phyloP scores from a whole-genome alignment of 2,329 filamentous ascomycete genomes.

The Arthrobotrys conoides region DNA sequence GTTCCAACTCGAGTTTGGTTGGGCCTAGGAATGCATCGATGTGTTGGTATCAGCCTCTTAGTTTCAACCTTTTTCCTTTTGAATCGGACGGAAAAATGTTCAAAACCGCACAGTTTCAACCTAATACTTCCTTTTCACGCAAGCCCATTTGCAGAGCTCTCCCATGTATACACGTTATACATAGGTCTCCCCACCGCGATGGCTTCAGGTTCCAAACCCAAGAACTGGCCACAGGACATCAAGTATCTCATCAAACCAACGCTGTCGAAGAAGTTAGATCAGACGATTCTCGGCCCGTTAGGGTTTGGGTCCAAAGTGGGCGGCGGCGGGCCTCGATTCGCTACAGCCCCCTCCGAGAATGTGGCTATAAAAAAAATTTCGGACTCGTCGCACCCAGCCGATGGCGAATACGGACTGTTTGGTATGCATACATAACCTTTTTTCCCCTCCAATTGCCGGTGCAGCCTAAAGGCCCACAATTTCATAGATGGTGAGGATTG shows the following conservation, averaged over 20 bases:
- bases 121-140: constrained; percentile 9
- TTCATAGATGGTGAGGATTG: neutral
- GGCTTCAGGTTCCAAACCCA: constrained; percentile 47
- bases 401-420: constrained; percentile 57
- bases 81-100: neutral
- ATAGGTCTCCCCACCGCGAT: constrained; percentile 1
- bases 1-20: constrained; percentile 12
- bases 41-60: constrained; percentile 38
- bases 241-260: constrained; percentile 53
- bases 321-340: constrained; percentile 41
- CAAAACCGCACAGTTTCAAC: constrained; percentile 30
- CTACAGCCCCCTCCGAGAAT: constrained; percentile 55
- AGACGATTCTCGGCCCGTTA: constrained; percentile 41
- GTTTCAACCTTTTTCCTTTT: constrained; percentile 15
- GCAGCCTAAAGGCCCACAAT: constrained; percentile 46
- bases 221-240: constrained; percentile 58
- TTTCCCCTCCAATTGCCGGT: constrained; percentile 32
- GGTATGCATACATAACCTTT: constrained; percentile 38
- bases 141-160: constrained; percentile 22
- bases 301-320: constrained; percentile 35
- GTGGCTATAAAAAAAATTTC: constrained; percentile 60
- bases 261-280: constrained; percentile 51
- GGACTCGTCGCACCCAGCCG: constrained; percentile 47
- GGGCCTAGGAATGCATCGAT: constrained; percentile 30
- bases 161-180: constrained; percentile 17